These are phyloP conservation scores for Arctium minus DNA, from an alignment of 129 eudicot species.

Conservation along the genomic window DNA sequence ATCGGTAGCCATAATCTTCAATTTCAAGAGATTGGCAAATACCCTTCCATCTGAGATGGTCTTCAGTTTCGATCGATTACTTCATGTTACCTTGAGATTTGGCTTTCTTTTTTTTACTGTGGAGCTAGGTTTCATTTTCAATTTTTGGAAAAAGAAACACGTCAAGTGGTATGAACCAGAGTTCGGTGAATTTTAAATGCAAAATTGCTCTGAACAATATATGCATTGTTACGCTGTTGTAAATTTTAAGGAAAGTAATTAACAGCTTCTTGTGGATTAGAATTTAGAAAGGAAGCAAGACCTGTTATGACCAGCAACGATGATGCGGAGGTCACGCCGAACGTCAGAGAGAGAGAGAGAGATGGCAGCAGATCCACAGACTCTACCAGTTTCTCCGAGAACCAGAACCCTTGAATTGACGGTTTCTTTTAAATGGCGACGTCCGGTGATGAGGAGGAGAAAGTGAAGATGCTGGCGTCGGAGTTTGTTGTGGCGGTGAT, in stretches of 20 bases:
- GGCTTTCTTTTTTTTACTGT: background rate
- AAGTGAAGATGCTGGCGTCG: too few relatives aligned
- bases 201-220: background rate
- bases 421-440: background rate
- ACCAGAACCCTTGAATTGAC: constrained; percentile 57
- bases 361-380: constrained; percentile 89
- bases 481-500: too few relatives aligned
- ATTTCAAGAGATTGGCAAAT: too few relatives aligned
- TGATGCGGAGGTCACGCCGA: constrained; percentile 54
- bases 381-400: constrained; percentile 92
- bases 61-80: too few relatives aligned
- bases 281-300: background rate
- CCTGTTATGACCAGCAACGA: constrained; percentile 83
- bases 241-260: background rate
- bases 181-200: background rate
- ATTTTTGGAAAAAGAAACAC: background rate
- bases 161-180: background rate
- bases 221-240: background rate
- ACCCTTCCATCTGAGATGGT: too few relatives aligned
- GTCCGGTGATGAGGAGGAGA: too few relatives aligned
- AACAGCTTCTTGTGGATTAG: background rate
- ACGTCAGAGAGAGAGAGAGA: constrained; percentile 61
- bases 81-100: background rate
- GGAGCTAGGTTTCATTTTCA: background rate
- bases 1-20: too few relatives aligned